These are phyloP conservation scores for Rutstroemia sp. DNA, from an alignment of 2,329 filamentous ascomycete genomes.

Conservation along the genomic window DNA sequence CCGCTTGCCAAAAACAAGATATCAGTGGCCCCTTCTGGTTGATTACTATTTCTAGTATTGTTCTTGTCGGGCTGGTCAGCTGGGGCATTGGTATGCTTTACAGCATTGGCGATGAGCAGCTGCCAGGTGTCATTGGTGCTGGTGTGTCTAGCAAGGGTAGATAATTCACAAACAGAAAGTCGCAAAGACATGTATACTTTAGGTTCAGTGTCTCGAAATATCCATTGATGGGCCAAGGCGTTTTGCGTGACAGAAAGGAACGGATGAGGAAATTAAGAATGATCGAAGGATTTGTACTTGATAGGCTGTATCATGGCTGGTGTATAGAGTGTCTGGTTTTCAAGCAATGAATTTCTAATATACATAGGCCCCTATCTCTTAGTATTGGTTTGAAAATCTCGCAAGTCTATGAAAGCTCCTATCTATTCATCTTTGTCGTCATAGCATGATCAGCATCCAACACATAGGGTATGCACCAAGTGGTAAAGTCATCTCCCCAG, in stretches of 20 bases:
- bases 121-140: conserved; percentile 93
- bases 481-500: too few species aligned
- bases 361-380: too few species aligned
- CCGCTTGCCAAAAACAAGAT: conserved; percentile 85
- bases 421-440: too few species aligned
- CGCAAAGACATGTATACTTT: conserved; percentile 7
- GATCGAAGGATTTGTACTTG: conserved; percentile 4
- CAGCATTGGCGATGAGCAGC: conserved; percentile 74
- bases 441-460: too few species aligned
- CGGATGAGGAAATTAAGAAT: neutral
- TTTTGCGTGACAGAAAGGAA: conserved; percentile 1
- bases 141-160: conserved; percentile 67
- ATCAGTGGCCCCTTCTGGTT: conserved; percentile 86
- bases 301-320: conserved; percentile 3
- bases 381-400: too few species aligned
- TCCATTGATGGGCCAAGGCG: conserved; percentile 2
- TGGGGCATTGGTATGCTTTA: conserved; percentile 74
- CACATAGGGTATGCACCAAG: too few species aligned
- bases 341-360: neutral
- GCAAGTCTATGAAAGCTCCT: too few species aligned
- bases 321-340: conserved; percentile 1
- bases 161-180: conserved; percentile 9
- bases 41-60: conserved; percentile 65
- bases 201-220: neutral
- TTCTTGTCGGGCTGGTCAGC: conserved; percentile 58